Evolutionary conservation across 2,329 filamentous ascomycete species (phyloP).

Genomic region (Lasiodiplodia theobromae): DNA sequence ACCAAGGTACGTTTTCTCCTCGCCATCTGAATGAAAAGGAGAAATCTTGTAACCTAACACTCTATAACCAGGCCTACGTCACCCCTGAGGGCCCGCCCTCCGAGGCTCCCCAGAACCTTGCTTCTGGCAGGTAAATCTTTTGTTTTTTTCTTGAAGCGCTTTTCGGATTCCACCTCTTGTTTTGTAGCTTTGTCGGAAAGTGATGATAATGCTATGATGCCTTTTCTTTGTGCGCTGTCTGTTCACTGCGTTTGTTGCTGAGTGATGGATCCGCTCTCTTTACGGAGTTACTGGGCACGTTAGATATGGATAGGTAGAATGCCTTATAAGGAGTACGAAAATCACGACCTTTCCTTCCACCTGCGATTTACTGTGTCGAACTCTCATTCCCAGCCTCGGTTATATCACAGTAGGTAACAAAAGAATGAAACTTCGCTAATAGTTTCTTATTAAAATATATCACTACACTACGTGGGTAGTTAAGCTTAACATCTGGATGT

Average conservation of each 20-base stretch:
- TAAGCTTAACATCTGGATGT: too few relatives aligned
- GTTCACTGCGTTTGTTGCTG: background rate
- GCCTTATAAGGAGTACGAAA: background rate
- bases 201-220: background rate
- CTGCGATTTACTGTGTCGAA: background rate
- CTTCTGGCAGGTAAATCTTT: conserved; percentile 30
- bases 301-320: background rate
- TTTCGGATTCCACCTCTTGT: background rate
- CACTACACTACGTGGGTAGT: too few relatives aligned
- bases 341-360: too few relatives aligned
- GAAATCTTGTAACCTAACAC: conserved; percentile 47
- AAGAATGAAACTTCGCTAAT: too few relatives aligned
- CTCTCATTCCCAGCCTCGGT: too few relatives aligned
- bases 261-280: background rate
- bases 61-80: conserved; percentile 64
- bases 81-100: conserved; percentile 66
- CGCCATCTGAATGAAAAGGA: conserved; percentile 32
- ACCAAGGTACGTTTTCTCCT: conserved; percentile 65
- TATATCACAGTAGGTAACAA: too few relatives aligned
- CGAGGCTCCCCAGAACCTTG: conserved; percentile 60
- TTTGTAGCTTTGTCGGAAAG: background rate
- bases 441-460: too few relatives aligned
- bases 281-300: background rate
- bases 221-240: background rate
- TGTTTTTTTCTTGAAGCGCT: too few relatives aligned